These are phyloP conservation scores for Evansstolkia leycettana DNA, from an alignment of 495 filamentous ascomycete genomes.

Conservation along the genomic window DNA sequence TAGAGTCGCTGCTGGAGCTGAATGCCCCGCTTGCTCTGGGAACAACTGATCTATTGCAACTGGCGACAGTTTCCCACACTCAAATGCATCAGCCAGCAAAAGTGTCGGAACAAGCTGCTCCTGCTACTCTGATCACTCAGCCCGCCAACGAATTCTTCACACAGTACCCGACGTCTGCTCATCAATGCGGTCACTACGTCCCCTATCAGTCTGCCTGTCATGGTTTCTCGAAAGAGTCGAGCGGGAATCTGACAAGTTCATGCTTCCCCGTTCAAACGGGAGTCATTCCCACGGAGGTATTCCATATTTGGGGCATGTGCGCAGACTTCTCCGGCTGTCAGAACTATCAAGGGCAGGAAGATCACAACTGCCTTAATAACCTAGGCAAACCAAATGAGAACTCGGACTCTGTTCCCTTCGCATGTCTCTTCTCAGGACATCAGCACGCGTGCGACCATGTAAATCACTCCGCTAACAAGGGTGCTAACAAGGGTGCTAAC, in stretches of 20 bases:
- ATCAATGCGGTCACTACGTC: constrained; percentile 22
- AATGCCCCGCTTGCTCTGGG: constrained; percentile 20
- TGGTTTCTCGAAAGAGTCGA: constrained; percentile 20
- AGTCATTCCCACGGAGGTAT: constrained; percentile 28
- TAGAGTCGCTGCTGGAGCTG: constrained; percentile 26
- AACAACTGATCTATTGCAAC: constrained; percentile 15
- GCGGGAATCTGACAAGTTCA: constrained; percentile 12
- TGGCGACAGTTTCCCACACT: constrained; percentile 9
- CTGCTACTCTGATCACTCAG: constrained; percentile 8
- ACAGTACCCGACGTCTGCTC: constrained; percentile 18
- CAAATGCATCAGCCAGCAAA: constrained; percentile 12
- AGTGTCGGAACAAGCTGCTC: constrained; percentile 7
- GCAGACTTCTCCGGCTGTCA: constrained; percentile 21
- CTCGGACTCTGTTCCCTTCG: constrained; percentile 8
- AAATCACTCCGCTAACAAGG: background rate
- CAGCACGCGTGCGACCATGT: constrained; percentile 1
- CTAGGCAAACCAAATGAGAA: constrained; percentile 8
- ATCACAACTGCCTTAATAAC: constrained; percentile 6
- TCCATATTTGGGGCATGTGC: constrained; percentile 31
- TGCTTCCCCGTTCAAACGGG: constrained; percentile 16
- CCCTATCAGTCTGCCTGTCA: constrained; percentile 22
- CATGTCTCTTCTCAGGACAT: constrained; percentile 5
- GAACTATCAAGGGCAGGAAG: constrained; percentile 15
- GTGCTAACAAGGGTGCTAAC: constrained; percentile 1
- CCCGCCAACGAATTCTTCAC: constrained; percentile 15